These are phyloP conservation scores for Eimeria tenella DNA, from an alignment of 169 alveolate genomes.

Conservation along the genomic window DNA sequence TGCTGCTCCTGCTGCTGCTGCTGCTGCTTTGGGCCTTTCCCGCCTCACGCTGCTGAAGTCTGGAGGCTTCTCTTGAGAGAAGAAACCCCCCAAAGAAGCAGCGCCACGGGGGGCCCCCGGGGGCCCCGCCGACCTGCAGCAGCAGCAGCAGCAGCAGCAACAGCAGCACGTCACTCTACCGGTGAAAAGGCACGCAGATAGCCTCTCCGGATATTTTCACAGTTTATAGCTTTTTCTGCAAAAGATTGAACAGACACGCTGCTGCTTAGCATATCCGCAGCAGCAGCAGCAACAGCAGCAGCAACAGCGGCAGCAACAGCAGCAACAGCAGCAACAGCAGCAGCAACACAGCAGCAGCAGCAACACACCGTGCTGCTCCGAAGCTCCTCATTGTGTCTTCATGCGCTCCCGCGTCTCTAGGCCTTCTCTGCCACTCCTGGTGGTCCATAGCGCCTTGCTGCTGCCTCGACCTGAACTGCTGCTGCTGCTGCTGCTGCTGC, in stretches of 20 bases:
- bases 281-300: slow-evolving; percentile 1
- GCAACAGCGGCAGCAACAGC: neutral
- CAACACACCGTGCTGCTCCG: neutral
- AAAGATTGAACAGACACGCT: too few relatives aligned
- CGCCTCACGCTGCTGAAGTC: slow-evolving; percentile 30
- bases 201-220: too few relatives aligned
- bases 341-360: neutral
- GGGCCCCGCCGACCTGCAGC: neutral
- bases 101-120: neutral
- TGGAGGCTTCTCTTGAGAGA: slow-evolving; percentile 54
- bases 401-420: neutral
- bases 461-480: neutral
- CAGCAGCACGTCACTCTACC: neutral
- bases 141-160: neutral
- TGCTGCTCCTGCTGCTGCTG: slow-evolving; percentile 16
- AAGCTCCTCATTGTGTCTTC: neutral
- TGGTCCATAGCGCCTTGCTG: neutral
- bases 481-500: slow-evolving; percentile 1
- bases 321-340: neutral
- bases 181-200: too few relatives aligned
- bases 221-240: too few relatives aligned
- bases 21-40: neutral
- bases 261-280: neutral
- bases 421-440: slow-evolving; percentile 31
- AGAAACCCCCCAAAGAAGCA: slow-evolving; percentile 54